A percentile compares a stretch with the other conserved stretches of the same genome.
These are phyloP conservation scores for Porcisia deanei DNA, from an alignment of 208 protist genomes.

Conservation along the genomic window DNA sequence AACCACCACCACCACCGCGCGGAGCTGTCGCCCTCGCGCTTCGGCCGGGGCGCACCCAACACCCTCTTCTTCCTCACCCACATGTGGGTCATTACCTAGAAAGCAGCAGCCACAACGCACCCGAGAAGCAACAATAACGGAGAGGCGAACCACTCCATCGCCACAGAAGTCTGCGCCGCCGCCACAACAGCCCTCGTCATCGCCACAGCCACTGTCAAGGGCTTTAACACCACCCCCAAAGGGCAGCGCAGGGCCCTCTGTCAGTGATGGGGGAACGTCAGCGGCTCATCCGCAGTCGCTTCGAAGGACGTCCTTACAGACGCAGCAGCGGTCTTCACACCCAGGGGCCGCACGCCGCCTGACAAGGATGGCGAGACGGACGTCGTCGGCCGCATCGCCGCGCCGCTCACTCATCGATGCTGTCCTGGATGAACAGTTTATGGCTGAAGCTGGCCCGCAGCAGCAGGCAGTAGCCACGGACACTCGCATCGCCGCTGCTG, in stretches of 20 bases:
- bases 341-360: not conserved
- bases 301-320: not conserved
- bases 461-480: not conserved
- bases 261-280: not conserved
- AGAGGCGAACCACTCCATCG: not conserved
- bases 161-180: not conserved
- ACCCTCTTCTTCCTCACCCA: not conserved
- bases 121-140: not conserved
- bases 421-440: conserved; percentile 10
- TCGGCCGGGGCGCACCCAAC: not conserved
- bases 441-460: not conserved
- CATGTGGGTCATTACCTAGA: not conserved
- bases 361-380: not conserved
- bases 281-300: not conserved
- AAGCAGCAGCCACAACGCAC: not conserved
- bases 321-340: not conserved
- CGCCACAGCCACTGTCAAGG: not conserved
- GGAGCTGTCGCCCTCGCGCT: not conserved
- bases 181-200: not conserved
- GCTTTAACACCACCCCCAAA: not conserved
- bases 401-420: conserved; percentile 8
- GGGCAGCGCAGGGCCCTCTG: not conserved
- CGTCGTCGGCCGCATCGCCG: conserved; percentile 5
- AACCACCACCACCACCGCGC: conserved; percentile 1
- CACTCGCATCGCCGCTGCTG: too few relatives aligned